Evolutionary conservation across 2,329 filamentous ascomycete species (phyloP), one percentile per base, ranked within the genome.

Genomic region (Colletotrichum sansevieriae): DNA sequence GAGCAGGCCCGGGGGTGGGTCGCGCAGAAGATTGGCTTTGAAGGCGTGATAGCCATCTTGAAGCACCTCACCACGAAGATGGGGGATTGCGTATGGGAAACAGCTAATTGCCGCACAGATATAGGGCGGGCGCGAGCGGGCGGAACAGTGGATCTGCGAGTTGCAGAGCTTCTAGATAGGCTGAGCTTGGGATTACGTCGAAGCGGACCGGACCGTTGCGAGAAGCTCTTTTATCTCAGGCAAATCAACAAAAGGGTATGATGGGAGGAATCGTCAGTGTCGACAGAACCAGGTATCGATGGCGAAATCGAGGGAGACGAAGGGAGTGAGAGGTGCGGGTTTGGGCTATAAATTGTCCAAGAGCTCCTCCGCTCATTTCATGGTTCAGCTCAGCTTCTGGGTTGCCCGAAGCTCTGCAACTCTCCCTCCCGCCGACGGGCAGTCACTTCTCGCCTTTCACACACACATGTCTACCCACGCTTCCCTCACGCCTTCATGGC

Each of bases 1-100:
- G 95, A 98, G 84, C 95, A 98, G 72, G 95, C 94, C 81, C 96
- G 88, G 41, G 96, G 96, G 81, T 98, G 95, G 75, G 96, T 98
- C 66, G 91, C 94, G 76, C 96, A 90, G 79, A 98, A 98, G 79
- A 98, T 93, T 44, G 96, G 79, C 83, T 86, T 78, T 51, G 75
- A 75, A 74, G 91, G 90, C 92, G 94, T 95, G 73, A 72, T 84
- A 74, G 72, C 73, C 71, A 70, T 71, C 67, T 56, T 70, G 67
- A 52, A 57, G 59, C 56, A 65, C 66, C 66, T 68, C 62, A 65
- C 35, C 43, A 41, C 35, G 22, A 39, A 61, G 55, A 65, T 65
- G 66, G 66, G 66, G 55, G 61, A 56, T 60, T 39, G 25, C 3
- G 39, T 56, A 66, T 66, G 55, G 55, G 62, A 47, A 49, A 60